Base-by-base conservation (phyloP, 345 rosid species). In the Hibiscus syriacus region DNA sequence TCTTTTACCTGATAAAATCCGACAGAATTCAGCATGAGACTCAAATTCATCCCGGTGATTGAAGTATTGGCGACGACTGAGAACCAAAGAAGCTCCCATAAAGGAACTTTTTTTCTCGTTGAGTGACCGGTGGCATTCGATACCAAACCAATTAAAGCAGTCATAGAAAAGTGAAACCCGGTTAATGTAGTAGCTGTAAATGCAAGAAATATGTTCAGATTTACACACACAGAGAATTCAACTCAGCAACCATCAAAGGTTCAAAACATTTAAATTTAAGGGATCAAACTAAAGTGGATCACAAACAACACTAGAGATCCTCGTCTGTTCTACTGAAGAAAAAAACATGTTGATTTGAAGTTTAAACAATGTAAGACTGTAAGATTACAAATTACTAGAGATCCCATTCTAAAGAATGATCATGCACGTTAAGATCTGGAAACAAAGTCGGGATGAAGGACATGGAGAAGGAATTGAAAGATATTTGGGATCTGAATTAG, bases 1-100 rank as follows among this genome's bases (percentile, higher is more conserved):
- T 46, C 19, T 1, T 22, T 30, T 38, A 70, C 74, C 69, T 71
- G 74, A 63, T 71, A 71, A 41, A 71, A 71, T 16, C 74, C 74
- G 29, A 71, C 74, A 13, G 74, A 71, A 29, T 71, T 71, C 27
- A 71, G 30, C 74, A 71, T 71, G 55, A 71, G 69, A 8, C 74
- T 71, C 41, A 71, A 54, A 61, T 63, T 71, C 74, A 71, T 71
- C 14, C 54, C 74, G n/a, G 74, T 62, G 62, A 71, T 71, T 12
- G 74, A 71, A 6, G 67, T 71, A 54, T 71, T 71, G 45, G 74
- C 74, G 27, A 71, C 74, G 16, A 71, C 0, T 0, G 74, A 71
- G 69, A 71, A 71, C 69, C 74, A 71, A 10, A 62, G 69, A 36
- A 71, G 74, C 69, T 71, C 74, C 74, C 74, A 71, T 3, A 71